Evolutionary conservation across 2,329 filamentous ascomycete genomes (phyloP), one percentile per base, ranked within the genome.

Genomic region (Elsinoe australis): DNA sequence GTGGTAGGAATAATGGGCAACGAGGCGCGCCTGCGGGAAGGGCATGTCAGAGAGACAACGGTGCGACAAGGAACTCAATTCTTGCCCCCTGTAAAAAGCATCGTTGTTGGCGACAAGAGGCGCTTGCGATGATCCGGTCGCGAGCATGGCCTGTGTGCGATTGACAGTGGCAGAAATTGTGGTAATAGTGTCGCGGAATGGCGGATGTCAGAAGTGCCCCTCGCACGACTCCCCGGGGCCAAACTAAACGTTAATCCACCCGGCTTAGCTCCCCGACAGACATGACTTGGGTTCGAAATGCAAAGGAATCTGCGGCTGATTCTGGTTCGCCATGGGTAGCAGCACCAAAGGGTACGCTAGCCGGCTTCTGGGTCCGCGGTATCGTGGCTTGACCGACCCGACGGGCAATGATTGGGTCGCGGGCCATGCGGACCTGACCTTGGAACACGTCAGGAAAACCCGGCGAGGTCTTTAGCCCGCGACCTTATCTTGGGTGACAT

Each of bases 31-130:
- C 44, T 28, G 19, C 44, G 44, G 44, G 39, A 44, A 18, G 39
- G 39, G 15, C 39, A 44, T 44, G 39, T 44, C 22, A 44, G 39
- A 44, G 39, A n/a, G 26, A 18, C 26, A 44, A 44, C 39, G 39
- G 39, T 32, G 39, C 39, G 39, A 44, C 39, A 29, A 44, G 39
- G 35, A 44, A 44, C 24, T 44, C 39, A 44, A 44, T 44, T 28
- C 29, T 5, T 19, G 10, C 19, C 17, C 44, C 44, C 44, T 22
- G n/a, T 21, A 31, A 24, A 47, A 47, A 47, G 31, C 41, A 47
- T 34, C 44, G 21, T 47, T 35, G 26, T 19, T 36, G 28, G 17
- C 22, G 31, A 33, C 28, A 46, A 32, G 28, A 36, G 15, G 44
- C 44, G 44, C 29, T 34, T 34, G 44, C 29, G 44, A 47, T 29